Evolutionary conservation across 2,329 filamentous ascomycete species (phyloP).

Genomic region (Fusarium algeriense): DNA sequence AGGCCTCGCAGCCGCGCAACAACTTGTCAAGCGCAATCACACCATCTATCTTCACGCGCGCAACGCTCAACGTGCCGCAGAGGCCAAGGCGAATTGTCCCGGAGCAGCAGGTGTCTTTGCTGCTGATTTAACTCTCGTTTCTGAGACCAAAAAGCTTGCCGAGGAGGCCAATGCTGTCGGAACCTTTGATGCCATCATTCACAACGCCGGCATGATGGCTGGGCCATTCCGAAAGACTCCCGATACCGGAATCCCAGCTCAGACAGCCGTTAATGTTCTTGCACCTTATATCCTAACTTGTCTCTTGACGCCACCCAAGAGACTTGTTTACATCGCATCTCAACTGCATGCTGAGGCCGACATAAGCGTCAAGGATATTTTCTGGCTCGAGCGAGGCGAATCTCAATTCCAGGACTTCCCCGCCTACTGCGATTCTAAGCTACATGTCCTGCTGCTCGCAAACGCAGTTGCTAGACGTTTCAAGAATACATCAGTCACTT

Average conservation of each 20-base stretch:
- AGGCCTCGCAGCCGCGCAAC: conserved; percentile 40
- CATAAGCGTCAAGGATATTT: conserved; percentile 25
- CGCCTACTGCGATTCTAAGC: conserved; percentile 37
- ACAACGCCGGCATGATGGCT: conserved; percentile 37
- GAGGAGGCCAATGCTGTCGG: conserved; percentile 37
- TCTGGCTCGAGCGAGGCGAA: conserved; percentile 35
- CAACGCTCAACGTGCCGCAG: conserved; percentile 32
- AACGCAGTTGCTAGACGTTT: conserved; percentile 35
- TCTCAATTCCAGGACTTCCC: conserved; percentile 29
- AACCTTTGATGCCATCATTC: conserved; percentile 39
- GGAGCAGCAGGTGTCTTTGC: conserved; percentile 28
- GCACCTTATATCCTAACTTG: conserved; percentile 40
- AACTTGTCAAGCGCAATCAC: conserved; percentile 40
- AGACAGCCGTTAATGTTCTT: conserved; percentile 36
- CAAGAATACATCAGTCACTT: conserved; percentile 24
- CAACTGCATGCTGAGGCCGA: conserved; percentile 29
- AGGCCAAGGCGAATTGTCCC: conserved; percentile 26
- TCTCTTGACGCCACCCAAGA: conserved; percentile 33
- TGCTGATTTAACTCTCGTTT: conserved; percentile 31
- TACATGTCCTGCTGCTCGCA: conserved; percentile 37
- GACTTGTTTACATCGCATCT: conserved; percentile 33
- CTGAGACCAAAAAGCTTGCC: conserved; percentile 33
- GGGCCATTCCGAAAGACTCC: conserved; percentile 32
- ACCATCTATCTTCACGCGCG: conserved; percentile 42
- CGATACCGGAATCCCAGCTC: conserved; percentile 33